phyloP scores from a whole-genome alignment of 2,329 filamentous ascomycete genomes.

The Cladosporium sp. region DNA sequence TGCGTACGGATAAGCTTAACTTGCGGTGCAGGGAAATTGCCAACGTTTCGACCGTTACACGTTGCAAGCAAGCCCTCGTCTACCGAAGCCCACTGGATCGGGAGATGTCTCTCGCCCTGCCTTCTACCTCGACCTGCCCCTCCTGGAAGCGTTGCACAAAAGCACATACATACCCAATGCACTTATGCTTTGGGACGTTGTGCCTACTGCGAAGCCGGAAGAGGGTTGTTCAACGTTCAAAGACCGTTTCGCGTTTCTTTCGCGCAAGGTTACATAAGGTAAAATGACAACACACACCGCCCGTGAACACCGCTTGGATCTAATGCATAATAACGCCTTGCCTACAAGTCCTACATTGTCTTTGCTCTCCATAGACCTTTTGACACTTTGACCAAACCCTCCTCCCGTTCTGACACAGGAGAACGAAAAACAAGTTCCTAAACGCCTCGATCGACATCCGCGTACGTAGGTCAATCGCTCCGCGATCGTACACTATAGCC shows the following conservation, averaged over 20 bases:
- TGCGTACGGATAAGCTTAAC: constrained; percentile 14
- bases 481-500: constrained; percentile 1
- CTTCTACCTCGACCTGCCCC: neutral
- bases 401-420: constrained; percentile 16
- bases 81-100: neutral
- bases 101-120: constrained; percentile 10
- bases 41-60: constrained; percentile 13
- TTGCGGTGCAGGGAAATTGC: constrained; percentile 1
- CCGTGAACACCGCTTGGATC: neutral
- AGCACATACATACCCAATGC: constrained; percentile 8
- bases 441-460: constrained; percentile 10
- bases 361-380: constrained; percentile 5
- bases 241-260: constrained; percentile 9
- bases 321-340: constrained; percentile 7
- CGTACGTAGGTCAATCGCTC: constrained; percentile 7
- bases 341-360: constrained; percentile 16
- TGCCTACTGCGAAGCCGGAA: neutral
- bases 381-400: constrained; percentile 1
- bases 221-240: neutral
- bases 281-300: constrained; percentile 11
- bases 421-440: constrained; percentile 7
- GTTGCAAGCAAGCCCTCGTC: neutral
- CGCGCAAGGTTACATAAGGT: constrained; percentile 12
- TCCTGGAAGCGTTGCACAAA: constrained; percentile 1
- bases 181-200: neutral